Evolutionary conservation across 768 basidiomycete genomes (phyloP).

Genomic region (Leccinum olivaceopallidum): DNA sequence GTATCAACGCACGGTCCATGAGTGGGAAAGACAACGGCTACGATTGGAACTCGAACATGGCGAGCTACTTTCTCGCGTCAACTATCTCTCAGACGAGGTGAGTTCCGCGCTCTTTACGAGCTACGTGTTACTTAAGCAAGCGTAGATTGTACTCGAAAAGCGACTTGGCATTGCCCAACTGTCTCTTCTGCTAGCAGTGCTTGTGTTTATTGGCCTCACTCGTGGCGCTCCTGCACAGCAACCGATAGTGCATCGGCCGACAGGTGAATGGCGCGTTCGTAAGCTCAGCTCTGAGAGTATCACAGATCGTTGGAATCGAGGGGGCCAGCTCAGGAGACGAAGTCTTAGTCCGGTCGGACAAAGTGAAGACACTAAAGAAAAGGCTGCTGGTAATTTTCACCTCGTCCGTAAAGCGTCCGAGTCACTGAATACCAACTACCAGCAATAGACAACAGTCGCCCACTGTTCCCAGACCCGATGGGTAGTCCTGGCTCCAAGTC

Average conservation of each 20-base stretch:
- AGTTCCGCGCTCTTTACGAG: slow-evolving; percentile 3
- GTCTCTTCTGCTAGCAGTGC: slow-evolving; percentile 75
- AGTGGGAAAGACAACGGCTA: slow-evolving; percentile 68
- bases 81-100: slow-evolving; percentile 82
- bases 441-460: not conserved
- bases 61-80: slow-evolving; percentile 62
- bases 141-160: slow-evolving; percentile 82
- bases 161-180: slow-evolving; percentile 88
- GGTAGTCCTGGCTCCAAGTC: not conserved
- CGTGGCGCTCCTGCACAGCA: slow-evolving; percentile 54
- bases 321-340: slow-evolving; percentile 24
- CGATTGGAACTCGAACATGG: slow-evolving; percentile 49
- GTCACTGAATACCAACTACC: not conserved
- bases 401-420: not conserved
- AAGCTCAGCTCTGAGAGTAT: slow-evolving; percentile 59
- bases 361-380: slow-evolving; percentile 14
- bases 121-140: slow-evolving; percentile 1
- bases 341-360: slow-evolving; percentile 33
- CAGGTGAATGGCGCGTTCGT: slow-evolving; percentile 57
- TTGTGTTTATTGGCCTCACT: slow-evolving; percentile 86
- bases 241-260: slow-evolving; percentile 21
- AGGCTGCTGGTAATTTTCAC: slow-evolving; percentile 12
- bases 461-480: slow-evolving; percentile 1
- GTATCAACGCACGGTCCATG: slow-evolving; percentile 60
- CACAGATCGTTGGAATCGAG: slow-evolving; percentile 38